These are phyloP conservation scores for Musa troglodytarum DNA, from an alignment of 176 grass and related monocot species.

Conservation along the genomic window DNA sequence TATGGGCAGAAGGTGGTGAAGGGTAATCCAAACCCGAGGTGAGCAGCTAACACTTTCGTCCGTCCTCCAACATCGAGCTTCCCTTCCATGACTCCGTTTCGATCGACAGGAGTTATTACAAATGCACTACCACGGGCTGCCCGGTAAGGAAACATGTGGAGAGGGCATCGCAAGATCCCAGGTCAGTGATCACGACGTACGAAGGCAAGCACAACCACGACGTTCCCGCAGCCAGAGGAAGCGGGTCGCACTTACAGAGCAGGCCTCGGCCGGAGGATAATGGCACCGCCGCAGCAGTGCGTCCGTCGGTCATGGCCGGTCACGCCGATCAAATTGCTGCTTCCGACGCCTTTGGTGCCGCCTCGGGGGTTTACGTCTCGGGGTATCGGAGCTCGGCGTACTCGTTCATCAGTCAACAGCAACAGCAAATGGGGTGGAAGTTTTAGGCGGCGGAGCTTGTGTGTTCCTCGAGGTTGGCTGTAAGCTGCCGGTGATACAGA, in stretches of 20 bases:
- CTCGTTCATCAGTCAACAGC: neutral
- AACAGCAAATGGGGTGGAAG: slow-evolving; percentile 32
- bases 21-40: slow-evolving; percentile 22
- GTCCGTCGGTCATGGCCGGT: neutral
- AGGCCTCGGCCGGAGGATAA: neutral
- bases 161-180: too few species aligned
- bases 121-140: neutral
- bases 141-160: too few species aligned
- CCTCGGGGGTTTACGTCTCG: neutral
- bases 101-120: neutral
- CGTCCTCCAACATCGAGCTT: neutral
- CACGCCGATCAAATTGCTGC: neutral
- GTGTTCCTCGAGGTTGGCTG: neutral
- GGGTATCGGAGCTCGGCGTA: neutral
- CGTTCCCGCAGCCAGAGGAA: neutral
- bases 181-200: too few species aligned
- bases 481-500: neutral
- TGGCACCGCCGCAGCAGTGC: neutral
- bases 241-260: neutral
- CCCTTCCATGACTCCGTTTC: neutral
- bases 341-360: neutral
- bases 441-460: neutral
- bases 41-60: neutral
- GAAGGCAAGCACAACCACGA: too few species aligned
- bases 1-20: slow-evolving; percentile 24